These are phyloP conservation scores for Globisporangium barbulae DNA, from an alignment of 352 stramenopile species.

Conservation along the genomic window DNA sequence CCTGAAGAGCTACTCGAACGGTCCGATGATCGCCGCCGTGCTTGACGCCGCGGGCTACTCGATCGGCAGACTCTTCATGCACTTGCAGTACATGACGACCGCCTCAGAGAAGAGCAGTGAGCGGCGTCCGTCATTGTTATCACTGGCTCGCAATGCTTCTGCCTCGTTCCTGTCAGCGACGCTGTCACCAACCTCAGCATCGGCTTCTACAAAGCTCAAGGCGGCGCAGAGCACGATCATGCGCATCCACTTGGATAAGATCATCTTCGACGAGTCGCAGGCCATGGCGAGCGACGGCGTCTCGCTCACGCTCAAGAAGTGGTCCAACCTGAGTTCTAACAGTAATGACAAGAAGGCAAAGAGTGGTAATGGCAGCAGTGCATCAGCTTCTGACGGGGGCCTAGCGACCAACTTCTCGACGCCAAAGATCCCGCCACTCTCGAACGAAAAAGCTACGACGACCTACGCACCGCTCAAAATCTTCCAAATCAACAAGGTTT, in stretches of 20 bases:
- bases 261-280: constrained; percentile 20
- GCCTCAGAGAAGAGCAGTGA: neutral
- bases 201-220: neutral
- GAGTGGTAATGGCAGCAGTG: neutral
- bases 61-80: constrained; percentile 22
- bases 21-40: constrained; percentile 16
- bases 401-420: constrained; percentile 21
- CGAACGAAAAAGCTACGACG: neutral
- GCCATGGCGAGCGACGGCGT: constrained; percentile 19
- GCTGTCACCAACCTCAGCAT: neutral
- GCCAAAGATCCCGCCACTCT: constrained; percentile 11
- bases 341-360: neutral
- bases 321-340: constrained; percentile 2
- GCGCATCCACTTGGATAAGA: constrained; percentile 22
- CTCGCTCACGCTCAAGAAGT: constrained; percentile 38
- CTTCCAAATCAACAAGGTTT: constrained; percentile 13
- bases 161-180: constrained; percentile 1
- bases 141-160: constrained; percentile 7
- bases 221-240: constrained; percentile 6
- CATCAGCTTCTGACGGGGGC: neutral
- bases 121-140: constrained; percentile 12
- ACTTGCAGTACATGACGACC: constrained; percentile 16
- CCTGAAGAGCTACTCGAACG: constrained; percentile 14
- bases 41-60: constrained; percentile 19
- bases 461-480: constrained; percentile 5